A percentile compares a stretch with the other conserved stretches of the same genome.
Evolutionary conservation across 306 rosid species (phyloP).

Genomic region (Acacia crassicarpa): DNA sequence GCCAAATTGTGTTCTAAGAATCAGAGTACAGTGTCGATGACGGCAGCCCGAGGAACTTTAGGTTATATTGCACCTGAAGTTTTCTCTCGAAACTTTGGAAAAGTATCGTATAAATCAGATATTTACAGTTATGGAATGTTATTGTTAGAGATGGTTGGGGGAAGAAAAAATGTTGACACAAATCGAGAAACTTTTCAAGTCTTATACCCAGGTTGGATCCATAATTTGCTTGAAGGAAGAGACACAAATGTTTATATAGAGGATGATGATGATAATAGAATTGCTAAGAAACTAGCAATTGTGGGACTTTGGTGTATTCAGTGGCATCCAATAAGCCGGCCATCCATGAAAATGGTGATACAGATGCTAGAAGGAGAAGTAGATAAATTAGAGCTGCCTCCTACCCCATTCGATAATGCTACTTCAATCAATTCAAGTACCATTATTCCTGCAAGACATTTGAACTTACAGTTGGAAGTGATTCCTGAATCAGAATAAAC

Average conservation of each 20-base stretch:
- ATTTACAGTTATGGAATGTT: conserved; percentile 35
- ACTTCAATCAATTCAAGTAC: neutral
- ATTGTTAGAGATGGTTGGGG: conserved; percentile 14
- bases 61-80: conserved; percentile 30
- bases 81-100: conserved; percentile 17
- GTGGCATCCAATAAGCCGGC: conserved; percentile 20
- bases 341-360: conserved; percentile 22
- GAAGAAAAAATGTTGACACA: conserved; percentile 10
- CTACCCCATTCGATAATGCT: conserved; percentile 2
- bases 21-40: conserved; percentile 8
- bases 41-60: conserved; percentile 11
- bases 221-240: conserved; percentile 14
- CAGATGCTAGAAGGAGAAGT: conserved; percentile 29
- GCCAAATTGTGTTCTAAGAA: conserved; percentile 20
- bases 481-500: neutral
- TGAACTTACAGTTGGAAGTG: neutral
- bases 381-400: neutral
- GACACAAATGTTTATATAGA: neutral
- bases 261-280: neutral
- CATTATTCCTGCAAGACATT: neutral
- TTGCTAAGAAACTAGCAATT: conserved; percentile 30
- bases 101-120: conserved; percentile 22
- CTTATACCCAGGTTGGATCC: conserved; percentile 27
- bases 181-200: conserved; percentile 11
- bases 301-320: conserved; percentile 39